Evolutionary conservation across 2,329 filamentous ascomycete species (phyloP).

Genomic region (Golovinomyces cichoracearum): DNA sequence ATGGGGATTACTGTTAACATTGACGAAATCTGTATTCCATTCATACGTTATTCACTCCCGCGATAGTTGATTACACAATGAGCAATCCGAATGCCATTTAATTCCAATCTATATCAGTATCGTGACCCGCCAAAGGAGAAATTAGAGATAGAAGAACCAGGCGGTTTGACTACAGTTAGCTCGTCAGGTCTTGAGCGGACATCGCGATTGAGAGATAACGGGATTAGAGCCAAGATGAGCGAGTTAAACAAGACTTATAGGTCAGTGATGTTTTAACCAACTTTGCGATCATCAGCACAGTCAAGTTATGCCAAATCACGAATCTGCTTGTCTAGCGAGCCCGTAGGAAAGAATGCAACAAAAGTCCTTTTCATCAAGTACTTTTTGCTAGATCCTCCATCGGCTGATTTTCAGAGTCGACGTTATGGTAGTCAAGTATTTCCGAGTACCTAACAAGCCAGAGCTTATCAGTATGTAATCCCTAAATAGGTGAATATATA

Average conservation of each 20-base stretch:
- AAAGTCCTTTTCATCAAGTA: too few relatives aligned
- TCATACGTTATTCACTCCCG: background rate
- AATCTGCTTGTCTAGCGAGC: background rate
- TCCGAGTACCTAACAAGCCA: constrained; percentile 60
- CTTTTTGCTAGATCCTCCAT: constrained; percentile 8
- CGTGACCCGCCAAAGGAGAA: background rate
- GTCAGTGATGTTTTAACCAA: background rate
- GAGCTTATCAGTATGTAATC: constrained; percentile 15
- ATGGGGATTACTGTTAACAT: background rate
- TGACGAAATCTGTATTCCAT: background rate
- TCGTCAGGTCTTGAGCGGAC: background rate
- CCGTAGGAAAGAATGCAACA: background rate
- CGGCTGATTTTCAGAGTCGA: constrained; percentile 22
- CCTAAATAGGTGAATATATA: too few relatives aligned
- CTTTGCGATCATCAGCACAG: background rate
- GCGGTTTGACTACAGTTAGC: background rate
- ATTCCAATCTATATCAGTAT: constrained; percentile 19
- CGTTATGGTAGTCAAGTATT: constrained; percentile 94
- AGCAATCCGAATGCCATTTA: background rate
- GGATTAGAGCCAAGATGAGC: background rate
- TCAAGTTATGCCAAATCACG: background rate
- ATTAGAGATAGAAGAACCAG: background rate
- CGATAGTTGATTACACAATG: background rate
- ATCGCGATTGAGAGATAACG: background rate
- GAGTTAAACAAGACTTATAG: background rate